Evolutionary conservation across 805 yeast genomes (phyloP).

Genomic region (Ogataea ramenticola): DNA sequence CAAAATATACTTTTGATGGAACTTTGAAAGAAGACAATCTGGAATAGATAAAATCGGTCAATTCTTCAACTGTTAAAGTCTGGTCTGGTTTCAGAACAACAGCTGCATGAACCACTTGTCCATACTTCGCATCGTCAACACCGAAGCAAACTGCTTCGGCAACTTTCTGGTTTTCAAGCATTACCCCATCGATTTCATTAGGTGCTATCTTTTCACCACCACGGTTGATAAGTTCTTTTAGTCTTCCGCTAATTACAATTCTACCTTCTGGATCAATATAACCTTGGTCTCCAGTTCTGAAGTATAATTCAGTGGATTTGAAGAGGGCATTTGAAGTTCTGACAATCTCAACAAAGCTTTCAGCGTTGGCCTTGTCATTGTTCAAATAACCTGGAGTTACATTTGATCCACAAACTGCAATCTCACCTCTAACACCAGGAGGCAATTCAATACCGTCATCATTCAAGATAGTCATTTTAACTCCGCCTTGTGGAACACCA

Average conservation of each 20-base stretch:
- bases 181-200: constrained; percentile 55
- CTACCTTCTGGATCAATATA: constrained; percentile 51
- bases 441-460: constrained; percentile 41
- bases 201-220: constrained; percentile 79
- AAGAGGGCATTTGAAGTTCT: background rate
- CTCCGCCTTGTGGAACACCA: constrained; percentile 54
- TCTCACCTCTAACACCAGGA: constrained; percentile 59
- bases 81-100: constrained; percentile 44
- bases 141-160: constrained; percentile 68
- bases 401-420: constrained; percentile 58
- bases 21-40: constrained; percentile 53
- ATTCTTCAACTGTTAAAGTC: constrained; percentile 32
- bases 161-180: constrained; percentile 56
- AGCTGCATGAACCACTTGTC: constrained; percentile 67
- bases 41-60: constrained; percentile 35
- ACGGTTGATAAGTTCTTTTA: constrained; percentile 67
- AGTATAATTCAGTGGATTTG: constrained; percentile 15
- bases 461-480: constrained; percentile 54
- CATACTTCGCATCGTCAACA: constrained; percentile 59
- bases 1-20: constrained; percentile 51
- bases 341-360: constrained; percentile 29
- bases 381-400: constrained; percentile 69
- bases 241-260: constrained; percentile 57
- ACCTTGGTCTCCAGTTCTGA: constrained; percentile 80
- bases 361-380: constrained; percentile 64